Evolutionary conservation across 306 rosid genomes (phyloP).

Genomic region (Castanopsis chinensis): DNA sequence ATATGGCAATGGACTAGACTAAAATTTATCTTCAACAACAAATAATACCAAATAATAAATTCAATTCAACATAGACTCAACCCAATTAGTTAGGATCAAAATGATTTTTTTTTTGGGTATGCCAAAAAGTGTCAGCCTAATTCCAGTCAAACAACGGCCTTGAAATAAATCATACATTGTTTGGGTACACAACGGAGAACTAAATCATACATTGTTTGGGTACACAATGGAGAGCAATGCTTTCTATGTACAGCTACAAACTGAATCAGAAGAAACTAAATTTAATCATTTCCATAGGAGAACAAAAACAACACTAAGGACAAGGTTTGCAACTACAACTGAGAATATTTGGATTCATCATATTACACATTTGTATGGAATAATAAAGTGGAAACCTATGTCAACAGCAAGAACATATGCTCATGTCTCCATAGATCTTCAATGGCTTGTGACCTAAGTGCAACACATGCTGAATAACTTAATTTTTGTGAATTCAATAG

Average conservation of each 20-base stretch:
- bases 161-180: not conserved
- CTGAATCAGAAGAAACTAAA: not conserved
- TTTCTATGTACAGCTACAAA: not conserved
- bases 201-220: not conserved
- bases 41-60: not conserved
- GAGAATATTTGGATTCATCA: not conserved
- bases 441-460: not conserved
- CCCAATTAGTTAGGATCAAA: not conserved
- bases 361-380: conserved; percentile 15
- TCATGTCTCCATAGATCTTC: not conserved
- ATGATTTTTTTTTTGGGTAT: not conserved
- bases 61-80: not conserved
- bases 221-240: not conserved
- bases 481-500: not conserved
- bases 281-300: not conserved
- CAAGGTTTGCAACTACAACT: not conserved
- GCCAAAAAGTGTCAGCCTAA: not conserved
- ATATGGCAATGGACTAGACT: not conserved
- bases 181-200: not conserved
- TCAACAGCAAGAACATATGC: not conserved
- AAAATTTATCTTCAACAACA: not conserved
- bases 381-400: not conserved
- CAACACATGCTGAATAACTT: not conserved
- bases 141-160: not conserved
- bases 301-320: not conserved